A percentile compares a stretch with the other conserved stretches of the same genome.
Evolutionary conservation across 2,329 filamentous ascomycete species (phyloP).

Genomic region (Exophiala calicioides): DNA sequence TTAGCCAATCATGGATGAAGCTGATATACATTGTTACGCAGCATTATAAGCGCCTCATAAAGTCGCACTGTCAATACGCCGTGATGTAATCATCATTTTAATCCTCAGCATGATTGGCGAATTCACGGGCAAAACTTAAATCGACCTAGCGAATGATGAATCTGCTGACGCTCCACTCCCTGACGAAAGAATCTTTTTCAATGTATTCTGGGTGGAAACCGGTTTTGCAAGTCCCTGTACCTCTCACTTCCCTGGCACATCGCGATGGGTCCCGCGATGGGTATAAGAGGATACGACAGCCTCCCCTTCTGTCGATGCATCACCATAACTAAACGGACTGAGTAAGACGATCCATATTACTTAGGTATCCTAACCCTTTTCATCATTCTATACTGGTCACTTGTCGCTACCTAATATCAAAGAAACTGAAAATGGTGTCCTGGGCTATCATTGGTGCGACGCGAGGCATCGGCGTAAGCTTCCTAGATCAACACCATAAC

Average conservation of each 20-base stretch:
- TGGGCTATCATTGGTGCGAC: neutral
- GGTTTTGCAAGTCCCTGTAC: neutral
- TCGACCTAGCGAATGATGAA: neutral
- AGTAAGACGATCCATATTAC: conserved; percentile 2
- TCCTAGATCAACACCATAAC: neutral
- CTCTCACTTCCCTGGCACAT: conserved; percentile 11
- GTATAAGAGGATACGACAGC: conserved; percentile 18
- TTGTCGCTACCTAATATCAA: conserved; percentile 11
- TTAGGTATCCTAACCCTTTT: conserved; percentile 7
- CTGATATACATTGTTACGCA: too few relatives aligned
- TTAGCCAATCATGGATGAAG: neutral
- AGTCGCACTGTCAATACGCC: too few relatives aligned
- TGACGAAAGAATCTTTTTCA: neutral
- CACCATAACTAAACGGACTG: conserved; percentile 10
- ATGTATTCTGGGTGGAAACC: neutral
- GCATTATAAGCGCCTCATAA: too few relatives aligned
- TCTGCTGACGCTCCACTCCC: neutral
- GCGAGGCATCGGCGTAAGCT: neutral
- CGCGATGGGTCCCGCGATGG: conserved; percentile 1
- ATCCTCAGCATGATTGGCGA: neutral
- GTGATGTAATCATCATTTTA: too few relatives aligned
- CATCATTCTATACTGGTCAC: conserved; percentile 10
- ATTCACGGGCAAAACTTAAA: neutral
- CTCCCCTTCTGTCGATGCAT: conserved; percentile 11
- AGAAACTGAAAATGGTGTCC: neutral